Conservation (phyloP, 2,329 filamentous ascomycete species). For the Ilyonectria robusta region DNA sequence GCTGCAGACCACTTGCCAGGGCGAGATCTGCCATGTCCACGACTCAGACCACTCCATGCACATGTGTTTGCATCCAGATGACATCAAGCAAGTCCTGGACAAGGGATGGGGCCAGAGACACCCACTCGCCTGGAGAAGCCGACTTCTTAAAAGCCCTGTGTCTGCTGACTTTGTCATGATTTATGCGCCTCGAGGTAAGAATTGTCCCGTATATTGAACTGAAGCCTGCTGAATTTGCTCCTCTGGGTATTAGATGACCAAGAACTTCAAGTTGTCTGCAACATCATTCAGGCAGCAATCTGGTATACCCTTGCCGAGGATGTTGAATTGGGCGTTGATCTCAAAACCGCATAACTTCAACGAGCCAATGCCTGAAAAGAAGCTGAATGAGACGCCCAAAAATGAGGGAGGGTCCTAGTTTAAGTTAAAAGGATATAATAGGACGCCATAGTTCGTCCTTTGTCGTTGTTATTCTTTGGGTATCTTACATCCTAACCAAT, state of each 20-base stretch:
- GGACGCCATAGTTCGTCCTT: constrained; percentile 14
- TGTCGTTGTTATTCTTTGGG: constrained; percentile 37
- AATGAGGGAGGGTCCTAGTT: background rate
- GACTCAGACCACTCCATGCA: constrained; percentile 83
- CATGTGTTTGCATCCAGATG: constrained; percentile 83
- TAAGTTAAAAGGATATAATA: background rate
- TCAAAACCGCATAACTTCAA: constrained; percentile 29
- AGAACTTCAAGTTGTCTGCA: constrained; percentile 77
- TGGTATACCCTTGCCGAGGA: constrained; percentile 73
- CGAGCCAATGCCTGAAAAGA: background rate
- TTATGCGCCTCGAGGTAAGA: constrained; percentile 79
- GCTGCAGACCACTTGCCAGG: constrained; percentile 78
- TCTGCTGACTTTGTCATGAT: constrained; percentile 84
- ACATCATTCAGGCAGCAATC: constrained; percentile 80
- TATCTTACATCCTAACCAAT: constrained; percentile 47
- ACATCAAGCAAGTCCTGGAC: constrained; percentile 79
- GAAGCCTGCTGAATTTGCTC: constrained; percentile 9
- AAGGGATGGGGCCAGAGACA: constrained; percentile 85
- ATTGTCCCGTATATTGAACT: background rate
- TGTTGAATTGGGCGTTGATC: constrained; percentile 52
- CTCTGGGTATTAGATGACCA: constrained; percentile 62
- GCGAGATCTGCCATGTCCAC: constrained; percentile 88
- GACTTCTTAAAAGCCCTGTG: constrained; percentile 75
- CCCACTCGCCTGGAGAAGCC: constrained; percentile 76
- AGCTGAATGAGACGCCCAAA: background rate